Evolutionary conservation across 345 rosid genomes (phyloP).

Genomic region (Linum tenue): DNA sequence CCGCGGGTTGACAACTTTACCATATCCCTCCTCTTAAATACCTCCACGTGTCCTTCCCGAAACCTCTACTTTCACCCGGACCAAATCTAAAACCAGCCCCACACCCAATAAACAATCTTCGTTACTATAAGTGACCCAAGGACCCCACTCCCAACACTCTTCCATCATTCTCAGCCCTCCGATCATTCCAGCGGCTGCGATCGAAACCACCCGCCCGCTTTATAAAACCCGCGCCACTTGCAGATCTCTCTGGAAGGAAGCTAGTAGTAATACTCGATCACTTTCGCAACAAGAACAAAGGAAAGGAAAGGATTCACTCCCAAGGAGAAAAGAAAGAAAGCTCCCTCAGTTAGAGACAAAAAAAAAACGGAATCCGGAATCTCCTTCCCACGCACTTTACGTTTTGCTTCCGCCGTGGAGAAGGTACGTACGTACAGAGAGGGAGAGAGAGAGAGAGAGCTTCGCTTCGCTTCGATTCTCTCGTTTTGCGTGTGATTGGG

Average conservation of each 20-base stretch:
- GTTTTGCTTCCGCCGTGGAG: neutral
- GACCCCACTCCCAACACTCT: conserved; percentile 1
- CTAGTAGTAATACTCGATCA: neutral
- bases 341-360: neutral
- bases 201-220: neutral
- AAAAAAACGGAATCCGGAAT: neutral
- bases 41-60: conserved; percentile 42
- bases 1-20: neutral
- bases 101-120: neutral
- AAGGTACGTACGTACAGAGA: too few species aligned
- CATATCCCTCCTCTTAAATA: neutral
- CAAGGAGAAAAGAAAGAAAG: neutral
- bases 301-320: neutral
- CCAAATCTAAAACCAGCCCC: conserved; percentile 16
- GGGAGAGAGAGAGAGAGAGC: too few species aligned
- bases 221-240: neutral
- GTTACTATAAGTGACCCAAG: neutral
- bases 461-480: too few species aligned
- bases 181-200: conserved; percentile 22
- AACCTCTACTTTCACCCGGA: conserved; percentile 25
- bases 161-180: conserved; percentile 21
- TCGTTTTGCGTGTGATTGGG: neutral
- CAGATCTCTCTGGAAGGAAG: neutral
- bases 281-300: too few species aligned
- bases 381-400: neutral